Base-by-base conservation (phyloP, 1,139 yeast genomes). In the Meyerozyma elateridarum region DNA sequence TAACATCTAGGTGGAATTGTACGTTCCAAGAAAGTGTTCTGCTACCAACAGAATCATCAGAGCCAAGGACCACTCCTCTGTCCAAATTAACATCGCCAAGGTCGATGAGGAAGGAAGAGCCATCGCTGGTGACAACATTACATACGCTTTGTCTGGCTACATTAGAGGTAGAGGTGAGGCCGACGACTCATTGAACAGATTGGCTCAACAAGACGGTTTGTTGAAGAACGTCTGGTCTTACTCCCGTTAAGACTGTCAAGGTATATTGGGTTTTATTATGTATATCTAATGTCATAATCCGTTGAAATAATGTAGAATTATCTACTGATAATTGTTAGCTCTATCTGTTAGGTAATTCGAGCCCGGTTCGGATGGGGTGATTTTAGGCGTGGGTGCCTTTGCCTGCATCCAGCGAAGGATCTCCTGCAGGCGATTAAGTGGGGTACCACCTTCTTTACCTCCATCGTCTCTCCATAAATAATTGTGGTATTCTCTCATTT, bases 11-110 rank as follows among this genome's bases (percentile, higher is more conserved):
- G 96, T 91, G 75, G 99, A 93, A 82, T 89, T 91, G 75, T 91
- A 91, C 95, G 95, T 91, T 75, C 99, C 99, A 80, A 87, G 98
- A 85, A 91, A 91, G 81, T 91, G 99, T 81, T 91, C 97, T 75
- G 99, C 98, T 66, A 88, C 98, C 76, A 89, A 88, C 96, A 89
- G 97, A 80, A 88, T 93, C 78, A 89, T 91, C 82, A 88, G 87
- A 81, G 93, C 98, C 64, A 89, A 91, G 81, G 99, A 91, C 76
- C 98, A 91, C 73, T 93, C 97, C 56, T 85, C 97, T 51, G 97
- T 93, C 59, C 98, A 91, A 58, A 64, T 68, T 56, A 64, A 59
- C 68, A 63, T 68, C 47, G 74, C 74, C 48, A 66, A 67, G 53
- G 69, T 68, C 39, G 96, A 91, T 67, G 96, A 79, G 66, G 83